phyloP scores from a whole-genome alignment of 495 filamentous ascomycete genomes.

The Aspergillus ostianus region DNA sequence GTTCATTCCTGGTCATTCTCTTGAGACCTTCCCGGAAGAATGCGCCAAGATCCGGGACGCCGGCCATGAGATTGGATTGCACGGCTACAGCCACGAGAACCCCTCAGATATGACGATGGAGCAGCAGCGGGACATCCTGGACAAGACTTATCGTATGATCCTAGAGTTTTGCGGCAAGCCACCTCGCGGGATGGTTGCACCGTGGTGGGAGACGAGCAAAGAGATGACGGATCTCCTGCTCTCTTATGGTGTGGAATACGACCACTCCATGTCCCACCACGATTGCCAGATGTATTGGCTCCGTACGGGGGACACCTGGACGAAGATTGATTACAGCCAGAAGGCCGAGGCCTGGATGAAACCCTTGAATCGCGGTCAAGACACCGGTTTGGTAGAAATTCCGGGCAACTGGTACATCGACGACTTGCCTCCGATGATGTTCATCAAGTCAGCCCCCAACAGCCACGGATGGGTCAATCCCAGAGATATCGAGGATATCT shows the following conservation, averaged over 20 bases:
- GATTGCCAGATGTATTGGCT: constrained; percentile 67
- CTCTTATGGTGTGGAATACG: constrained; percentile 68
- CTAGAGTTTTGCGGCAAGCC: constrained; percentile 75
- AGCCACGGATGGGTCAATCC: constrained; percentile 63
- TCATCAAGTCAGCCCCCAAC: constrained; percentile 59
- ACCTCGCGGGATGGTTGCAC: constrained; percentile 65
- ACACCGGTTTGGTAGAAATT: constrained; percentile 62
- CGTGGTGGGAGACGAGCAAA: constrained; percentile 65
- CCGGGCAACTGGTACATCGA: constrained; percentile 69
- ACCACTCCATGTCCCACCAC: constrained; percentile 66
- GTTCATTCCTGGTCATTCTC: constrained; percentile 79
- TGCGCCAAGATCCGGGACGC: constrained; percentile 69
- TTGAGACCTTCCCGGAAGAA: constrained; percentile 78
- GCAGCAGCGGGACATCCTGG: constrained; percentile 72
- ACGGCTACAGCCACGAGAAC: constrained; percentile 77
- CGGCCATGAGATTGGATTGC: constrained; percentile 77
- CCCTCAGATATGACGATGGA: constrained; percentile 68
- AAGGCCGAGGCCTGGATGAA: constrained; percentile 66
- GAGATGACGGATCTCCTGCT: constrained; percentile 67
- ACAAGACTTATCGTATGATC: constrained; percentile 71
- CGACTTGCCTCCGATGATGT: constrained; percentile 62
- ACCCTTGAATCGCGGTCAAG: constrained; percentile 51
- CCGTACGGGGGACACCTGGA: constrained; percentile 60
- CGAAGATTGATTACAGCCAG: constrained; percentile 59
- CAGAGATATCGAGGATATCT: constrained; percentile 55